These are phyloP conservation scores for Amanita pallidorosea DNA, from an alignment of 768 basidiomycete genomes.

Conservation along the genomic window DNA sequence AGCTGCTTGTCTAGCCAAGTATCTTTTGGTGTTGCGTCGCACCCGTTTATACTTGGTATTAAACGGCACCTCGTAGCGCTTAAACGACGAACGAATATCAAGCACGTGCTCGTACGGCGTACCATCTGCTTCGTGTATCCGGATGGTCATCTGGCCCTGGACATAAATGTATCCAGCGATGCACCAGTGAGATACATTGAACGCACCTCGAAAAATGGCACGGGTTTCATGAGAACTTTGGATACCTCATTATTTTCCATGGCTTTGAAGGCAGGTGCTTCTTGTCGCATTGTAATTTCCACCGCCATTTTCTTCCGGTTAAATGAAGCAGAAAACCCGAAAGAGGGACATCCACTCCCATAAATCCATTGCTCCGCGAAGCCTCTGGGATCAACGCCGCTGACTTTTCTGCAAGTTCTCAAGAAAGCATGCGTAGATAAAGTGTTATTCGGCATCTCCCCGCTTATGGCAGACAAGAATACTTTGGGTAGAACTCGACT, in stretches of 20 bases:
- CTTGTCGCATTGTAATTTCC: constrained; percentile 90
- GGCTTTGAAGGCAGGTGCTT: constrained; percentile 66
- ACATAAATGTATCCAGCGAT: neutral
- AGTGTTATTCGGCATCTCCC: constrained; percentile 76
- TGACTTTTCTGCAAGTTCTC: constrained; percentile 85
- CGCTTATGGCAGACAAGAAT: constrained; percentile 87
- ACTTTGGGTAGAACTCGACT: constrained; percentile 93
- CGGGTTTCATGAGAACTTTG: constrained; percentile 64
- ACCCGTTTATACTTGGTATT: constrained; percentile 98
- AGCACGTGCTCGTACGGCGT: constrained; percentile 98
- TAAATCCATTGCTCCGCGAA: constrained; percentile 99
- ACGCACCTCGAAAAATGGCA: constrained; percentile 76
- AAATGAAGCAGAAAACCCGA: constrained; percentile 83
- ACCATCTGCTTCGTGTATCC: constrained; percentile 98
- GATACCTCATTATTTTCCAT: constrained; percentile 62
- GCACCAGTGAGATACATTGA: neutral
- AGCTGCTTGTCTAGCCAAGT: constrained; percentile 84
- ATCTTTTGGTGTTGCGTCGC: constrained; percentile 93
- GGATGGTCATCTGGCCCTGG: constrained; percentile 95
- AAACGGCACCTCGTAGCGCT: constrained; percentile 96
- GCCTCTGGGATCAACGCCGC: constrained; percentile 77
- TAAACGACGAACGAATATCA: constrained; percentile 77
- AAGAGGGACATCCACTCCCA: constrained; percentile 90
- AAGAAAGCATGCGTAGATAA: constrained; percentile 88
- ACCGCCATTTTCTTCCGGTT: constrained; percentile 98